A percentile compares a stretch with the other conserved stretches of the same genome.
These are phyloP conservation scores for Globisporangium iwayamae DNA, from an alignment of 352 stramenopile species.

Conservation along the genomic window DNA sequence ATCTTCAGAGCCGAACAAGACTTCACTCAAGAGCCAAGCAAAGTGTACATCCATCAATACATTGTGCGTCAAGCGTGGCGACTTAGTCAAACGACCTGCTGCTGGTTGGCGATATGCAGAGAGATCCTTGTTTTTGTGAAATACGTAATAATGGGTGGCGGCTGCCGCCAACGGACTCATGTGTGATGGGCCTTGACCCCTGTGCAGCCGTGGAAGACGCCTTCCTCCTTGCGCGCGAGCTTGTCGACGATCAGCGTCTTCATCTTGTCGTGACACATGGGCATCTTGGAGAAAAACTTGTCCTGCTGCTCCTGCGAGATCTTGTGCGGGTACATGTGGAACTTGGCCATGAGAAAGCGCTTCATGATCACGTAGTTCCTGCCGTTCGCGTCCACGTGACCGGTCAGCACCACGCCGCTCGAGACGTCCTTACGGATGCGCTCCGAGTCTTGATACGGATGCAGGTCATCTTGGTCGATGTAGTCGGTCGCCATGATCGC, in stretches of 20 bases:
- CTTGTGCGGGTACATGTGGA: constrained; percentile 78
- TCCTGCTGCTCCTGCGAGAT: constrained; percentile 55
- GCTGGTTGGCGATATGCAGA: constrained; percentile 1
- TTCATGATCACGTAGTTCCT: constrained; percentile 80
- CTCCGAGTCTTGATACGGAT: constrained; percentile 65
- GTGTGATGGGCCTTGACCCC: neutral
- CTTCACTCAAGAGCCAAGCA: neutral
- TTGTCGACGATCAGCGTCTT: constrained; percentile 54
- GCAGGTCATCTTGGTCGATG: constrained; percentile 75
- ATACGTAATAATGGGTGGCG: neutral
- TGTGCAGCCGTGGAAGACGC: constrained; percentile 7
- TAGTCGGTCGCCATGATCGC: constrained; percentile 69
- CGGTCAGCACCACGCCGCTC: constrained; percentile 64
- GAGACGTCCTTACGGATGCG: constrained; percentile 77
- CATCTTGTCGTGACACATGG: constrained; percentile 58
- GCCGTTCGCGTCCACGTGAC: constrained; percentile 52
- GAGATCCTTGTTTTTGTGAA: neutral
- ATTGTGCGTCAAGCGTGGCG: neutral
- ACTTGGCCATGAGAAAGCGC: constrained; percentile 74
- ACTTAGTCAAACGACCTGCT: constrained; percentile 3
- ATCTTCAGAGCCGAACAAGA: neutral
- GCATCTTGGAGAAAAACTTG: constrained; percentile 59
- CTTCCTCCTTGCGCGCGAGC: constrained; percentile 19
- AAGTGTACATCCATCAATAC: constrained; percentile 11
- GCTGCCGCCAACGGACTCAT: neutral